Evolutionary conservation across 495 filamentous ascomycete genomes (phyloP).

Genomic region (Achaetomiella virescens): DNA sequence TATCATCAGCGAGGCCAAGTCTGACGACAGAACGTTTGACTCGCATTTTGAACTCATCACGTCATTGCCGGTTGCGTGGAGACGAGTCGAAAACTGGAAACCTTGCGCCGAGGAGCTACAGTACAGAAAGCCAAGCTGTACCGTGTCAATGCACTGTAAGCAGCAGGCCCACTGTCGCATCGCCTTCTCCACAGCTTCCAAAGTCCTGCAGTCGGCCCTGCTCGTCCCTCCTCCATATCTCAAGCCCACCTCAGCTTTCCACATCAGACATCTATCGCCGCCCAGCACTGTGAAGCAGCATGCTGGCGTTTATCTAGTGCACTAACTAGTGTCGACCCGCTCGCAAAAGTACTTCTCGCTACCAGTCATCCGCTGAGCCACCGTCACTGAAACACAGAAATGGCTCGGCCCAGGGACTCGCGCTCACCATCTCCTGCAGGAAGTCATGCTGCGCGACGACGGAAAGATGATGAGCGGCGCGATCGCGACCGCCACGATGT

Average conservation of each 20-base stretch:
- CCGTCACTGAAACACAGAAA: constrained; percentile 38
- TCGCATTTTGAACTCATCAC: too few relatives aligned
- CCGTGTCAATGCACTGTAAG: neutral
- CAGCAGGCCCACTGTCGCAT: neutral
- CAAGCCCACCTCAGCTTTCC: neutral
- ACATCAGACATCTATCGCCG: neutral
- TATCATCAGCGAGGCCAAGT: too few relatives aligned
- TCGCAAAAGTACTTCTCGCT: constrained; percentile 54
- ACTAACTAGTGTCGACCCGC: constrained; percentile 27
- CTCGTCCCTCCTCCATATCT: neutral
- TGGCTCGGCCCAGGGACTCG: constrained; percentile 87
- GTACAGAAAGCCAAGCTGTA: neutral
- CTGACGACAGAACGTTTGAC: too few relatives aligned
- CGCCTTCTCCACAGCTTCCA: constrained; percentile 1
- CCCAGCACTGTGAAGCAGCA: constrained; percentile 4
- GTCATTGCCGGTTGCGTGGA: too few relatives aligned
- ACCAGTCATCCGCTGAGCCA: constrained; percentile 49
- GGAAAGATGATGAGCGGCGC: constrained; percentile 71
- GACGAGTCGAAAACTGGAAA: too few relatives aligned
- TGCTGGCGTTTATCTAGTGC: constrained; percentile 1
- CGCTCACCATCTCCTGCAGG: constrained; percentile 95
- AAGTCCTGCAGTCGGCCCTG: neutral
- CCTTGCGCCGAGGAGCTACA: neutral
- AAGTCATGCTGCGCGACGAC: constrained; percentile 73
- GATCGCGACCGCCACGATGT: constrained; percentile 39